phyloP scores from a whole-genome alignment of 768 basidiomycete genomes.

The Boletus sp. region DNA sequence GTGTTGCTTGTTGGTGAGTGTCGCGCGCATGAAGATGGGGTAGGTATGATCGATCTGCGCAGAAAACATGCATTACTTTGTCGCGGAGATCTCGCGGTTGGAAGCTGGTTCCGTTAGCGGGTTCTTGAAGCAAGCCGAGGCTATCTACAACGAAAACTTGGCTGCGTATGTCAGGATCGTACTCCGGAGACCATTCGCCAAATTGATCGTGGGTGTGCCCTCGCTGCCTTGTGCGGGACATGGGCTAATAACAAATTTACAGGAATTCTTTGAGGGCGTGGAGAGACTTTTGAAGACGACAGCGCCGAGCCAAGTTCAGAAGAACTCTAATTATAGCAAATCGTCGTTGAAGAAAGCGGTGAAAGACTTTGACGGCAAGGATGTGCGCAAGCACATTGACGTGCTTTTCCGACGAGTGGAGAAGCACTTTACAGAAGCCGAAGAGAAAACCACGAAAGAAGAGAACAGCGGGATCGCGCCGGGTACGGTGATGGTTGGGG shows the following conservation, averaged over 20 bases:
- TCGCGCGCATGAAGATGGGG: not conserved
- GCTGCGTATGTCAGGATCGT: conserved; percentile 83
- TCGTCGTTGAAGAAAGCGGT: conserved; percentile 77
- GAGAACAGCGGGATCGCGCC: conserved; percentile 50
- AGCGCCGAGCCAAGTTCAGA: conserved; percentile 69
- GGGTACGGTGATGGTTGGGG: conserved; percentile 70
- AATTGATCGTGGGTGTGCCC: conserved; percentile 67
- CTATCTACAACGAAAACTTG: conserved; percentile 87
- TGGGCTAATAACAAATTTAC: conserved; percentile 10
- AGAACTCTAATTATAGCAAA: conserved; percentile 72
- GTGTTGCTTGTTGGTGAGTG: conserved; percentile 87
- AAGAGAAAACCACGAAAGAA: conserved; percentile 60
- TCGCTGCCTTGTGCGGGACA: not conserved
- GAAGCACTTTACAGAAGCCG: conserved; percentile 90
- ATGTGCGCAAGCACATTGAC: conserved; percentile 86
- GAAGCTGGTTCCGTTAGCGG: conserved; percentile 57
- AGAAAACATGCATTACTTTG: conserved; percentile 98
- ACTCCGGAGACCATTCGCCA: conserved; percentile 80
- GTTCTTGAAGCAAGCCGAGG: conserved; percentile 72
- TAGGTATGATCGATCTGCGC: conserved; percentile 5
- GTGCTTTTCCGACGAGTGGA: conserved; percentile 86
- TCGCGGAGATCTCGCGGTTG: conserved; percentile 73
- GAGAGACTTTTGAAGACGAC: conserved; percentile 84
- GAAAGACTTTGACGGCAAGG: conserved; percentile 84
- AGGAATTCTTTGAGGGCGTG: conserved; percentile 95